Evolutionary conservation across 192 early-diverging fungal species (phyloP).

Genomic region (Chytriomyces sp.): DNA sequence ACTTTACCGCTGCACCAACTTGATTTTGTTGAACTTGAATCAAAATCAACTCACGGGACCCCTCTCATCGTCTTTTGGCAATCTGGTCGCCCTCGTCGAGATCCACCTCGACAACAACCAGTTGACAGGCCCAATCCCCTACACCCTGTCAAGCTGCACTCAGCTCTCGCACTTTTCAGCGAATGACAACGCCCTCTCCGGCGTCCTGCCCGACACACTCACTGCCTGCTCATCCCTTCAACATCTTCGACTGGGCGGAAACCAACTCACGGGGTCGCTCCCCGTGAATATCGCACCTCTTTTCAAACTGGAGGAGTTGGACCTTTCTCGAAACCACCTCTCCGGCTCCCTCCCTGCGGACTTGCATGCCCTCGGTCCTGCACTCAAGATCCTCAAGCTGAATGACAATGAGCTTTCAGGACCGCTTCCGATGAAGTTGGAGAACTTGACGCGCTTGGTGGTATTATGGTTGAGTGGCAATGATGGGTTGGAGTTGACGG

Average conservation of each 20-base stretch:
- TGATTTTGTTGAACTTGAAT: background rate
- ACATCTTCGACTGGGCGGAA: background rate
- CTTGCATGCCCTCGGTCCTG: background rate
- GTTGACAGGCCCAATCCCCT: background rate
- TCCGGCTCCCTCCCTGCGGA: background rate
- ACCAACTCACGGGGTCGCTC: background rate
- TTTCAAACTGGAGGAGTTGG: background rate
- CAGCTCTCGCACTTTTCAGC: too few species aligned
- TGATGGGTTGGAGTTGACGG: background rate
- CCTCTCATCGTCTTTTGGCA: background rate
- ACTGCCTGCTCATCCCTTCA: too few species aligned
- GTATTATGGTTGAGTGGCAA: background rate
- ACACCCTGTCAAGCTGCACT: background rate
- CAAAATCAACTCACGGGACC: background rate
- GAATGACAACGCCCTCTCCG: too few species aligned
- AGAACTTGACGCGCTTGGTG: background rate
- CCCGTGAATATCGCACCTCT: too few species aligned
- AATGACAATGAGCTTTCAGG: background rate
- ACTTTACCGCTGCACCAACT: too few species aligned
- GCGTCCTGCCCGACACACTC: too few species aligned
- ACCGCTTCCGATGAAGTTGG: background rate
- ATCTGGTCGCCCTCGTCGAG: background rate
- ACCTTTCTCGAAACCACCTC: background rate
- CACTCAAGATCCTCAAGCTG: background rate
- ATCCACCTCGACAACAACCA: background rate